These are phyloP conservation scores for Agaricus bisporus DNA, from an alignment of 768 basidiomycete species.

Conservation along the genomic window DNA sequence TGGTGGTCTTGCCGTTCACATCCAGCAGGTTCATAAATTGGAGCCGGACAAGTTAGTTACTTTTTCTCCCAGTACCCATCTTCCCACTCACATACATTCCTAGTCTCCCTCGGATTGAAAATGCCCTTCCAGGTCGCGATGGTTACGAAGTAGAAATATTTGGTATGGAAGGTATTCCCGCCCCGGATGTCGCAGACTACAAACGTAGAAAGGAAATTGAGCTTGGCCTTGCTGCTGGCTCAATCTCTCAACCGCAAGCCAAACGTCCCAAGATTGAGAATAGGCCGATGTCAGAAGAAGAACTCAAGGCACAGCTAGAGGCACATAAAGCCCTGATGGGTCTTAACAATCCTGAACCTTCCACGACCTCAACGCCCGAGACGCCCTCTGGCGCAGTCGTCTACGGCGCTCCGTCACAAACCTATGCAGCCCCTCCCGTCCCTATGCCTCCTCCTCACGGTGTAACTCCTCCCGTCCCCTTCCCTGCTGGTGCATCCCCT, in stretches of 20 bases:
- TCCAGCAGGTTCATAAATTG: constrained; percentile 99
- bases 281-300: constrained; percentile 70
- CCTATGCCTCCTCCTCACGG: constrained; percentile 29
- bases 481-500: constrained; percentile 32
- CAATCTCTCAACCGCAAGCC: constrained; percentile 73
- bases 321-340: constrained; percentile 95
- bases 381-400: constrained; percentile 35
- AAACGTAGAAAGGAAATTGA: constrained; percentile 94
- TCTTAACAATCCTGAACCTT: constrained; percentile 16
- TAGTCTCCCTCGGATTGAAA: constrained; percentile 86
- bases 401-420: constrained; percentile 68
- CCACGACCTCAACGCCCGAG: background rate
- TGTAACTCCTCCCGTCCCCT: constrained; percentile 30
- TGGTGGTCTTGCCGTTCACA: constrained; percentile 95
- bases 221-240: constrained; percentile 76
- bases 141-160: constrained; percentile 99
- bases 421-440: constrained; percentile 50
- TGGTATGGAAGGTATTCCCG: constrained; percentile 98
- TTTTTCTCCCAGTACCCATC: background rate
- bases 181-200: constrained; percentile 92
- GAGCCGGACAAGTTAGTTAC: constrained; percentile 79
- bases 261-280: constrained; percentile 83
- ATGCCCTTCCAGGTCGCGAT: constrained; percentile 92
- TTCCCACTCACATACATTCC: background rate
- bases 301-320: constrained; percentile 78